Percentiles rank a stretch among this genome's conserved stretches.
Evolutionary conservation across 139 green algal genomes (phyloP).

Genomic region (Chlamydomonas eustigma): DNA sequence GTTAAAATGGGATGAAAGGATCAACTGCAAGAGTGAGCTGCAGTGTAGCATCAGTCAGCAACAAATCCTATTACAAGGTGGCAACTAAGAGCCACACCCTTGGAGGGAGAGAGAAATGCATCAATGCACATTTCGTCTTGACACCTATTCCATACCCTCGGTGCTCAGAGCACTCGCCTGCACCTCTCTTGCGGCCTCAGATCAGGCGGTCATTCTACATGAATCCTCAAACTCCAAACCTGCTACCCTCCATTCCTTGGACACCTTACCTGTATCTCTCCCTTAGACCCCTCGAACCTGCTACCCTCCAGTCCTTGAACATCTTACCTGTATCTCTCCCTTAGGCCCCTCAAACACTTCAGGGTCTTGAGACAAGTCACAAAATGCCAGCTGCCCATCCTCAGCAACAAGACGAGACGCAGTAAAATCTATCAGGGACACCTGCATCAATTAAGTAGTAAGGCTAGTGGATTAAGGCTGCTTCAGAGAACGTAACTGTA

Average conservation of each 20-base stretch:
- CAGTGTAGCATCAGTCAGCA: not conserved
- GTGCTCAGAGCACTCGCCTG: not conserved
- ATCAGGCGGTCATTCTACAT: not conserved
- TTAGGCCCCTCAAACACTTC: slow-evolving; percentile 85
- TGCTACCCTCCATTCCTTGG: too few species aligned
- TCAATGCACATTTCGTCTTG: not conserved
- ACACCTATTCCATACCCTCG: not conserved
- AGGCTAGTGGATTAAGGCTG: not conserved
- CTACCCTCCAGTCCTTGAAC: too few species aligned
- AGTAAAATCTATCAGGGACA: slow-evolving; percentile 78
- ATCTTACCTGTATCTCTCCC: slow-evolving; percentile 73
- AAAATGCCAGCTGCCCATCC: slow-evolving; percentile 51
- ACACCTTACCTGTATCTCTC: slow-evolving; percentile 56
- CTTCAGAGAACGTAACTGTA: too few species aligned
- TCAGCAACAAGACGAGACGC: slow-evolving; percentile 49
- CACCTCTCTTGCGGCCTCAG: not conserved
- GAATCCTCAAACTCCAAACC: not conserved
- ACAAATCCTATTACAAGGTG: too few species aligned
- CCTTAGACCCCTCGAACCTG: too few species aligned
- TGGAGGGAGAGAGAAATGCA: too few species aligned
- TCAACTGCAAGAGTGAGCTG: not conserved
- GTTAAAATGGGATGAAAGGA: not conserved
- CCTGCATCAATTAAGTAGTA: slow-evolving; percentile 16
- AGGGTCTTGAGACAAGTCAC: slow-evolving; percentile 68
- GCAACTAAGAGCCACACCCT: too few species aligned